Conservation (phyloP, 2,329 filamentous ascomycete species). For the Ceratocystis diversiconidia region DNA sequence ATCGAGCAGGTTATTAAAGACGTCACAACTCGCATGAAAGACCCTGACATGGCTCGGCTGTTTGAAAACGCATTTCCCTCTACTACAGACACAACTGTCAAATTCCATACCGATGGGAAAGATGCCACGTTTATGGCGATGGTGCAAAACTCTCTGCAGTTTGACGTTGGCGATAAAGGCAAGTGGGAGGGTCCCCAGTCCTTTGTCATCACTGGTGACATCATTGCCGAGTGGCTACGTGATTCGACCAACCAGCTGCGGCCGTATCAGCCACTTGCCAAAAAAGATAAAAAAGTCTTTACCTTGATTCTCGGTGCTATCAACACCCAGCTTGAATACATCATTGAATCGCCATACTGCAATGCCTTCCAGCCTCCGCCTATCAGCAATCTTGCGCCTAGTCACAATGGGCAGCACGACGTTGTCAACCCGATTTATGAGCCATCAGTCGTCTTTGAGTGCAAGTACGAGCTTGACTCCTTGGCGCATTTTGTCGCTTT, state of each 20-base stretch:
- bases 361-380: slow-evolving; percentile 95
- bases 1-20: slow-evolving; percentile 83
- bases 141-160: slow-evolving; percentile 24
- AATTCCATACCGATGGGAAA: slow-evolving; percentile 62
- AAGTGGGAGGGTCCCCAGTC: slow-evolving; percentile 76
- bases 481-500: slow-evolving; percentile 81
- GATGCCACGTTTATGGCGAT: slow-evolving; percentile 26
- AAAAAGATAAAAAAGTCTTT: slow-evolving; percentile 63
- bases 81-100: slow-evolving; percentile 75
- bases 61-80: slow-evolving; percentile 96
- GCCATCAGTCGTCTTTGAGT: slow-evolving; percentile 77
- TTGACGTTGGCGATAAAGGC: slow-evolving; percentile 34
- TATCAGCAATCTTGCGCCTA: slow-evolving; percentile 57
- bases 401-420: slow-evolving; percentile 70
- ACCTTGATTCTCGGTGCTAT: slow-evolving; percentile 81
- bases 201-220: slow-evolving; percentile 87
- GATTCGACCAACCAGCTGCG: slow-evolving; percentile 88
- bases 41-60: slow-evolving; percentile 76
- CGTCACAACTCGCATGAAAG: slow-evolving; percentile 62
- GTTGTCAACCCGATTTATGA: slow-evolving; percentile 77
- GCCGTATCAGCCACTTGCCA: slow-evolving; percentile 76
- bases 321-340: slow-evolving; percentile 89
- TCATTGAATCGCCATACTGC: slow-evolving; percentile 90
- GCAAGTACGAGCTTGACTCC: slow-evolving; percentile 97
- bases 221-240: slow-evolving; percentile 82